A percentile compares a stretch with the other conserved stretches of the same genome.
Evolutionary conservation across 75 land plant genomes (phyloP).

Genomic region (Pinus tabuliformis): DNA sequence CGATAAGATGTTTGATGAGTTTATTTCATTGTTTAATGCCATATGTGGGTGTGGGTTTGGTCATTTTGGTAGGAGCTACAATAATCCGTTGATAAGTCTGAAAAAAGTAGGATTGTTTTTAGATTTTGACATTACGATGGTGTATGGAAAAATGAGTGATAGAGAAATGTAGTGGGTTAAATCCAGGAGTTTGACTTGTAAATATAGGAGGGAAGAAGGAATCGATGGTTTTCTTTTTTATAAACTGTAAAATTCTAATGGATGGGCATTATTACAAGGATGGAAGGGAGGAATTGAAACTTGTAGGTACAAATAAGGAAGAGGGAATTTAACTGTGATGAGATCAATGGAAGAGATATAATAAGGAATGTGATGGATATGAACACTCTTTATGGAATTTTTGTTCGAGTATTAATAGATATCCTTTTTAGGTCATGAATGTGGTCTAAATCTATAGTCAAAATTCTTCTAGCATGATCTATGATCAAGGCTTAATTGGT

Average conservation of each 20-base stretch:
- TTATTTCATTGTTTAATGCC: neutral
- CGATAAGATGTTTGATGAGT: neutral
- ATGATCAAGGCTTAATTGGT: constrained; percentile 38
- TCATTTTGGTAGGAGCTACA: neutral
- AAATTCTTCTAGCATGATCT: constrained; percentile 24
- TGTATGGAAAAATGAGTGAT: neutral
- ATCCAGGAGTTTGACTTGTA: neutral
- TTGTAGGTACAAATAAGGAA: neutral
- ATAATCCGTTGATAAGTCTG: neutral
- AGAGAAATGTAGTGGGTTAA: neutral
- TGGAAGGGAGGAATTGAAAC: neutral
- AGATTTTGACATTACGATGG: neutral
- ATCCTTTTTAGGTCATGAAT: constrained; percentile 50
- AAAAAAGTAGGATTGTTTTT: neutral
- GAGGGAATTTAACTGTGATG: neutral
- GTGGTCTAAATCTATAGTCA: constrained; percentile 20
- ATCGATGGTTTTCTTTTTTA: neutral
- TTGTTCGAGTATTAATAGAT: constrained; percentile 28
- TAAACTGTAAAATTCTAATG: neutral
- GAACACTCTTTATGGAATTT: constrained; percentile 32
- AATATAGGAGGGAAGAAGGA: neutral
- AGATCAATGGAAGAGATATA: constrained; percentile 10
- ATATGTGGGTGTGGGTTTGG: neutral
- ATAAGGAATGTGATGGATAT: constrained; percentile 44
- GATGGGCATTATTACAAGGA: neutral